These are phyloP conservation scores for Firmiana major DNA, from an alignment of 345 rosid species.

Conservation along the genomic window DNA sequence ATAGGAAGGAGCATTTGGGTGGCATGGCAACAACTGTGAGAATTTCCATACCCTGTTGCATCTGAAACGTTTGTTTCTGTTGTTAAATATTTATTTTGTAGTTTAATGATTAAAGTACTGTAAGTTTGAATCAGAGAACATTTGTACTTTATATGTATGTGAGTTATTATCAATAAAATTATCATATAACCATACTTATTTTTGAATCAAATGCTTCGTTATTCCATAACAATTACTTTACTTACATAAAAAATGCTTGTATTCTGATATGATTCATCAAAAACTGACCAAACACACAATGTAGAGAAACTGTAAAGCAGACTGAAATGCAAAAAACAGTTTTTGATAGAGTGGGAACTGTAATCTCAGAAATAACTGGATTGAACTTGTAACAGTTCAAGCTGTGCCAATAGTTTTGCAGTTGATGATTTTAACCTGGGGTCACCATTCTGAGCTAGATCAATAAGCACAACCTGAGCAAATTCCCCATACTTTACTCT, in stretches of 20 bases:
- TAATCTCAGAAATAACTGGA: conserved; percentile 55
- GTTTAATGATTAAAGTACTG: too few species aligned
- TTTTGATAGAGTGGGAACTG: neutral
- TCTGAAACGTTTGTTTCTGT: too few species aligned
- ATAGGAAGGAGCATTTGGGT: too few species aligned
- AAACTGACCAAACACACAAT: neutral
- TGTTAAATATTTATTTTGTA: too few species aligned
- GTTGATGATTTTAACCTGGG: conserved; percentile 39
- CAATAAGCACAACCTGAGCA: conserved; percentile 54
- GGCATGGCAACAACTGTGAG: too few species aligned
- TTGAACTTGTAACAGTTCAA: conserved; percentile 52
- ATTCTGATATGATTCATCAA: neutral
- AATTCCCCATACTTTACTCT: conserved; percentile 38
- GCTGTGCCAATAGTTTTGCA: conserved; percentile 49
- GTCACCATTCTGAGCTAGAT: conserved; percentile 53
- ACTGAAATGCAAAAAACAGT: neutral
- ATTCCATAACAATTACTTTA: neutral
- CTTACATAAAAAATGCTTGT: neutral
- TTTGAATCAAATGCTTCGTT: conserved; percentile 18
- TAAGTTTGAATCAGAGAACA: too few species aligned
- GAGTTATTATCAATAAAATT: too few species aligned
- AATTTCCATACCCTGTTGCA: too few species aligned
- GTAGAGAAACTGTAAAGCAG: neutral
- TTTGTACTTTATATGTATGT: too few species aligned
- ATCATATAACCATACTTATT: too few species aligned